Conservation (phyloP, 2,329 filamentous ascomycete genomes). For the Talaromyces islandicus region DNA sequence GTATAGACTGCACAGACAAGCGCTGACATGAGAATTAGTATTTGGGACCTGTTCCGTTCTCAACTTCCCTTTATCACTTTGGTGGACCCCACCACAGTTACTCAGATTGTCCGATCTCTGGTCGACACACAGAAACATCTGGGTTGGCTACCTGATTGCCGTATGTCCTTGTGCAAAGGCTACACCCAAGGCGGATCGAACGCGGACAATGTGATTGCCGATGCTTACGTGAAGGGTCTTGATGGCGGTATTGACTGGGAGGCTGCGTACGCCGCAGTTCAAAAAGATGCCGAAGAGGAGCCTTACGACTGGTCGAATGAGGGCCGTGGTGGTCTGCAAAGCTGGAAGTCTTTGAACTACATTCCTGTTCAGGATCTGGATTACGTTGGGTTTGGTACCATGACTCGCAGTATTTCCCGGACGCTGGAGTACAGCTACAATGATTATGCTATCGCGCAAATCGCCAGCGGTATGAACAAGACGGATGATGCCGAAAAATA, state of each 20-base stretch:
- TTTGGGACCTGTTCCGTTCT: conserved; percentile 60
- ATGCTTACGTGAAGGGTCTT: conserved; percentile 61
- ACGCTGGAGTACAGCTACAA: conserved; percentile 73
- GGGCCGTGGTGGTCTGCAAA: conserved; percentile 61
- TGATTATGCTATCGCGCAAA: conserved; percentile 58
- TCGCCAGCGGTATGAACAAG: conserved; percentile 52
- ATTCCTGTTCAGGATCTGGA: conserved; percentile 65
- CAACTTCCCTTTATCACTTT: conserved; percentile 29
- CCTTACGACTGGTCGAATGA: conserved; percentile 62
- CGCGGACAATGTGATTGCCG: conserved; percentile 60
- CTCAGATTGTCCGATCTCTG: conserved; percentile 22
- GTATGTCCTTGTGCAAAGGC: conserved; percentile 33
- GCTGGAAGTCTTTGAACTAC: conserved; percentile 64
- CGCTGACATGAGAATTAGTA: conserved; percentile 17
- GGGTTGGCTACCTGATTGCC: conserved; percentile 26
- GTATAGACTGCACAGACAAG: conserved; percentile 20
- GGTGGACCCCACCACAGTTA: conserved; percentile 20
- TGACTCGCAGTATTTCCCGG: conserved; percentile 62
- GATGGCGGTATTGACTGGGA: conserved; percentile 58
- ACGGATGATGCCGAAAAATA: conserved; percentile 41
- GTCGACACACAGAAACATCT: conserved; percentile 24
- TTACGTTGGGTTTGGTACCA: conserved; percentile 57
- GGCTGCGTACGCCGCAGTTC: conserved; percentile 59
- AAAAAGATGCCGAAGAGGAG: conserved; percentile 64
- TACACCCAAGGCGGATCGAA: conserved; percentile 66